Base-by-base conservation (phyloP, 805 yeast species). In the Yarrowia keelungensis region DNA sequence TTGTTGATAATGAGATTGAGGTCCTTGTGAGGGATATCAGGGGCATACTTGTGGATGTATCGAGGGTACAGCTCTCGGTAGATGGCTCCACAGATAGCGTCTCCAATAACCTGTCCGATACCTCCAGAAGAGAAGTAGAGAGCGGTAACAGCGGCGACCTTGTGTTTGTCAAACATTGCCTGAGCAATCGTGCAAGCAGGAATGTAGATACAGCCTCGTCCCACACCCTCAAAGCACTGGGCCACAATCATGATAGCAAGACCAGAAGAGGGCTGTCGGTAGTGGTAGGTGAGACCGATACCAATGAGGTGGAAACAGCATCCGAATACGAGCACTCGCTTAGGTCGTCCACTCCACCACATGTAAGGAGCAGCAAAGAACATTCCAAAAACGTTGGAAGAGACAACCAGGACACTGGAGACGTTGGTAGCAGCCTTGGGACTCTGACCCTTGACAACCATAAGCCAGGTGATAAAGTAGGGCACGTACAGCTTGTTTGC, bases 161-260 rank as follows among this genome's bases (percentile, higher is more conserved):
- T 58, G 16, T 58, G 64, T 12, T 58, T 58, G n/a, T 58, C 64
- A 15, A 58, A 58, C 64, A 58, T 43, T 1, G 64, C 64, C 26
- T 58, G 64, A 10, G 64, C 64, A 50, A 58, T 58, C 3, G 64
- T 43, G 2, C 39, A 47, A 2, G 64, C 64, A 16, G 64, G 64
- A 16, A 58, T 58, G 64, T 58, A 58, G 12, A 58, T 58, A 2
- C 49, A 26, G 15, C 64, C 64, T 43, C 64, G 22, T 26, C 64
- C 64, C n/a, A 58, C 64, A n/a, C 64, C 64, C 32, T 58, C 64
- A 16, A 58, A 58, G 64, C 49, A 42, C 50, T 58, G 64, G 16
- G 64, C 64, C 0, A 58, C 50, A 43, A 58, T 58, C 64, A 58
- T 58, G 64, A 58, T 43, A 8, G 64, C 64, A 0, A 58, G 50